phyloP scores from a whole-genome alignment of 1,284 basidiomycete genomes.

The Tremellales sp. region DNA sequence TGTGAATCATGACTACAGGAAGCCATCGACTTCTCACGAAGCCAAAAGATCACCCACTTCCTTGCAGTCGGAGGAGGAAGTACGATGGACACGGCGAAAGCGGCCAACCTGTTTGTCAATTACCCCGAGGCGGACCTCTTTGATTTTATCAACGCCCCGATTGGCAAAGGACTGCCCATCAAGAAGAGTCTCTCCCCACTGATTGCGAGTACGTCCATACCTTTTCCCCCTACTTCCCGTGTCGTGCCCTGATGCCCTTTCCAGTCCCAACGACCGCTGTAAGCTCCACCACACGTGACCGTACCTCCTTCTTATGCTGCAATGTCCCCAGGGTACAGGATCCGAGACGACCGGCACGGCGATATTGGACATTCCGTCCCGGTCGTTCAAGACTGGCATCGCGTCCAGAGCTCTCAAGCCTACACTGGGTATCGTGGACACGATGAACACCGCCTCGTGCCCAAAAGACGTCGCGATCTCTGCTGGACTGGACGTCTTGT shows the following conservation, averaged over 20 bases:
- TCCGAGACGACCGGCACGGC: constrained; percentile 98
- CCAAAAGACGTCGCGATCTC: constrained; percentile 82
- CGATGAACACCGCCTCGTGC: constrained; percentile 80
- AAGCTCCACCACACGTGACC: constrained; percentile 5
- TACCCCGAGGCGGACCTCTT: constrained; percentile 88
- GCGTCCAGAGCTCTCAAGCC: constrained; percentile 88
- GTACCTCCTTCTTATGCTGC: neutral
- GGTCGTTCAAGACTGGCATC: constrained; percentile 93
- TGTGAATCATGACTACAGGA: constrained; percentile 55
- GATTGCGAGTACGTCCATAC: constrained; percentile 62
- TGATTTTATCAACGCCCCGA: constrained; percentile 95
- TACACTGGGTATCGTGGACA: constrained; percentile 79
- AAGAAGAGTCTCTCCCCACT: constrained; percentile 71
- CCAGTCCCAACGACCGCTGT: constrained; percentile 86
- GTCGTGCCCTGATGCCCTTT: neutral
- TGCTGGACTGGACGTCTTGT: constrained; percentile 86
- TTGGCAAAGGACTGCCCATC: constrained; percentile 88
- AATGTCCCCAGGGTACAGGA: constrained; percentile 62
- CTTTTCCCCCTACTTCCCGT: neutral
- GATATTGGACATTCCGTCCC: constrained; percentile 79
- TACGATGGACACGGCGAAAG: constrained; percentile 92
- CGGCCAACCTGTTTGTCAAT: constrained; percentile 72
- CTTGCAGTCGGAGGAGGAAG: constrained; percentile 92
- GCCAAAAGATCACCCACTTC: constrained; percentile 88
- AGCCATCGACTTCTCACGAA: constrained; percentile 82